Percentiles rank a stretch among this genome's conserved stretches.
phyloP scores from a whole-genome alignment of 2,329 filamentous ascomycete genomes.

The Iodosphaeria phyllophila region DNA sequence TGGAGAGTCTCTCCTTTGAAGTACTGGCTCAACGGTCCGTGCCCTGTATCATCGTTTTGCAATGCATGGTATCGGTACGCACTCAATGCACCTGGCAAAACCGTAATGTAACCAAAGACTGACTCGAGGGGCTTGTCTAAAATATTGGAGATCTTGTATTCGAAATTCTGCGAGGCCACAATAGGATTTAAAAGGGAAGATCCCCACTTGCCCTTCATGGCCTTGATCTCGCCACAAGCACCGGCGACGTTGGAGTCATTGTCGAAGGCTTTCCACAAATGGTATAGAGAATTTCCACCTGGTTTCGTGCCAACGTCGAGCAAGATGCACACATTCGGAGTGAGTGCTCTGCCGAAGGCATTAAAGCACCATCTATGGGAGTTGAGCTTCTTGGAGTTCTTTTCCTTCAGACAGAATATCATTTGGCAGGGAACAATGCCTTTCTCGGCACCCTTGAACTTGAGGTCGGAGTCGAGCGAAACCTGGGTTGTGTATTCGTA shows the following conservation, averaged over 20 bases:
- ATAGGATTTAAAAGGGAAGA: constrained; percentile 85
- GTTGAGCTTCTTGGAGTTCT: constrained; percentile 95
- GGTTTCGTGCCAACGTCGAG: constrained; percentile 93
- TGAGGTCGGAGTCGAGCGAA: constrained; percentile 82
- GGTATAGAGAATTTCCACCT: constrained; percentile 77
- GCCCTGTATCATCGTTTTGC: constrained; percentile 89
- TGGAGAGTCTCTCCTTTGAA: constrained; percentile 96
- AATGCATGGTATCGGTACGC: constrained; percentile 88
- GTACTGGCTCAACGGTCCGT: constrained; percentile 89
- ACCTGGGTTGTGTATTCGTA: constrained; percentile 99
- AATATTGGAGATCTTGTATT: constrained; percentile 99
- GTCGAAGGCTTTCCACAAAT: constrained; percentile 97
- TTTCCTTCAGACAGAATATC: constrained; percentile 96
- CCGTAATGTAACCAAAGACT: constrained; percentile 92
- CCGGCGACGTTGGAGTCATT: constrained; percentile 94
- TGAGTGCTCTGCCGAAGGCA: constrained; percentile 79
- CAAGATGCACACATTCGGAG: constrained; percentile 91
- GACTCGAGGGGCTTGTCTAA: constrained; percentile 95
- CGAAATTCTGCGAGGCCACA: constrained; percentile 93
- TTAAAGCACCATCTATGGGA: constrained; percentile 99
- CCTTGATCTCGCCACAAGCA: constrained; percentile 96
- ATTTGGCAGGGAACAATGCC: constrained; percentile 96
- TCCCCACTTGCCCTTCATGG: constrained; percentile 72
- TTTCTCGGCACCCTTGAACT: constrained; percentile 98
- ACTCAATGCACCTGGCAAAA: constrained; percentile 94